Conservation (phyloP, 495 filamentous ascomycete genomes). For the Friedmanniomyces endolithicus region DNA sequence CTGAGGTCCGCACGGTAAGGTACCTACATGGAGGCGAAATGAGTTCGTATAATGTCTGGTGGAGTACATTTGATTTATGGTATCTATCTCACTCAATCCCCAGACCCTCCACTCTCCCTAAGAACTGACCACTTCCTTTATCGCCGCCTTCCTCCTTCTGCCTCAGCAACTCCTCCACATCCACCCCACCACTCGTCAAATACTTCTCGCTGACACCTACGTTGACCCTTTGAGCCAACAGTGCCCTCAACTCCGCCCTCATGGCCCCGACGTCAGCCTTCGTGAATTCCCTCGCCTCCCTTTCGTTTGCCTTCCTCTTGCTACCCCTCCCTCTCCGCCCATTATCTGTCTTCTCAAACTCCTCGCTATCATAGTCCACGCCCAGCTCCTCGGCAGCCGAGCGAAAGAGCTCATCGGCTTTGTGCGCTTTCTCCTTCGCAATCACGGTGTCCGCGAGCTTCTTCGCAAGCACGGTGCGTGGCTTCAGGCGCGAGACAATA, state of each 20-base stretch:
- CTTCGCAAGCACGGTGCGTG: slow-evolving; percentile 63
- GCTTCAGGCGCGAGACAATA: slow-evolving; percentile 60
- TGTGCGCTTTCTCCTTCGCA: slow-evolving; percentile 73
- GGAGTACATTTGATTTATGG: too few species aligned
- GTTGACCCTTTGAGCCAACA: slow-evolving; percentile 70
- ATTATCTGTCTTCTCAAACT: slow-evolving; percentile 48
- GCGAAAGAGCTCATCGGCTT: slow-evolving; percentile 74
- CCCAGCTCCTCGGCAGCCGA: slow-evolving; percentile 85
- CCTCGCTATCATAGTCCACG: slow-evolving; percentile 83
- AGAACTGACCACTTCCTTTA: slow-evolving; percentile 41
- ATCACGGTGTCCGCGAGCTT: slow-evolving; percentile 67
- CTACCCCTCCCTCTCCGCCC: slow-evolving; percentile 53
- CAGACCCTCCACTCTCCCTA: slow-evolving; percentile 48
- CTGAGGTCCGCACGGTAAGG: too few species aligned
- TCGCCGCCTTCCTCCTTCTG: slow-evolving; percentile 31
- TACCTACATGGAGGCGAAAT: too few species aligned
- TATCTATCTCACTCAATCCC: slow-evolving; percentile 30
- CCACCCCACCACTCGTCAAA: slow-evolving; percentile 63
- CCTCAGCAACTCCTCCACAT: slow-evolving; percentile 64
- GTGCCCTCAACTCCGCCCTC: slow-evolving; percentile 47
- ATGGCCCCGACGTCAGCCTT: slow-evolving; percentile 57
- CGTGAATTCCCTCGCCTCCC: slow-evolving; percentile 51
- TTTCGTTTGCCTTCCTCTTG: slow-evolving; percentile 61
- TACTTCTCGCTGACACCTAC: slow-evolving; percentile 86
- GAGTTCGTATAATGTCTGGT: too few species aligned